Base-by-base conservation (phyloP, 2,329 filamentous ascomycete species). In the Lachnellula hyalina region DNA sequence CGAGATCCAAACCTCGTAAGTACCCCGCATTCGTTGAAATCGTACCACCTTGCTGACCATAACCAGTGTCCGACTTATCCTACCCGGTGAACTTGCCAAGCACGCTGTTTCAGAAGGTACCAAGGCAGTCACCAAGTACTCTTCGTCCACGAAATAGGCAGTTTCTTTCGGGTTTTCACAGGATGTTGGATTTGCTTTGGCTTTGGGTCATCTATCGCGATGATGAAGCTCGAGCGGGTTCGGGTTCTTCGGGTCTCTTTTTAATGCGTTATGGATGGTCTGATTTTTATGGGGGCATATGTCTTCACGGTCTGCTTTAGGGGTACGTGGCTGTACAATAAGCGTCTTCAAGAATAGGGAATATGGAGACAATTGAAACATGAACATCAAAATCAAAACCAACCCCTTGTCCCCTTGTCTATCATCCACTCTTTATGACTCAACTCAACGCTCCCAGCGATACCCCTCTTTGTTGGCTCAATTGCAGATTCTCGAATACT, bases 61-160 rank as follows among this genome's bases (percentile, higher is more conserved):
- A 6, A 34, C 7, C 65, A 85, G 82, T 67, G 94, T 99, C 68
- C 89, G 94, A 66, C 86, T 99, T 61, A 99, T 99, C 78, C 88
- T 99, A 52, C 94, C 94, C 47, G 94, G 94, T 80, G 94, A 99
- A 81, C 85, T 99, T 68, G 94, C 94, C 75, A 99, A 99, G 88
- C 94, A 99, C 79, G 94, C 94, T 67, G 94, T 99, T 48, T 99
- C 94, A 69, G 94, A 99, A 81, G 94, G 94, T 73, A 99, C 94
- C 75, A 99, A 99, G 90, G 94, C 94, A 56, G 94, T 99, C 68
- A 99, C 94, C 83, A 99, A 99, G 87, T 99, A 97, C 85, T 97
- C 93, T 67, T 96, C 93, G 58, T 96, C 93, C 73, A 94, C 92
- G 78, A 99, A 97, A 90, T 97, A 96, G 84, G 77, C 61, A 61